phyloP scores from a whole-genome alignment of 306 rosid genomes.

The Corylus avellana region DNA sequence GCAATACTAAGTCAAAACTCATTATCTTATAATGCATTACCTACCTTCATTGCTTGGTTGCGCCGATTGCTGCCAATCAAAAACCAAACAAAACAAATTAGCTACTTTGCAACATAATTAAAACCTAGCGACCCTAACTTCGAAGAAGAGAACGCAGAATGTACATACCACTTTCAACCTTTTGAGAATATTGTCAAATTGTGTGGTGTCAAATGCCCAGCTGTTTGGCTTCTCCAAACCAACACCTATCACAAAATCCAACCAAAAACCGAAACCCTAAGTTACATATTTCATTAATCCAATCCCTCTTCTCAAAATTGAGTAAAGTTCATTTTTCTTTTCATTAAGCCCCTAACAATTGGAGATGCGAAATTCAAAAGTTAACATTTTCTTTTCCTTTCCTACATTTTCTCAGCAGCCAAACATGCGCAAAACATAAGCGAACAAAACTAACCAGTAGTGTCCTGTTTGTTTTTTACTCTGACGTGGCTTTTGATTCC shows the following conservation, averaged over 20 bases:
- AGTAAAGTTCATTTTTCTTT: neutral
- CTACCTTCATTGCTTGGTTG: slow-evolving; percentile 60
- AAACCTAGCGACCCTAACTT: neutral
- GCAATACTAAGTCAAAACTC: neutral
- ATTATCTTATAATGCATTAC: slow-evolving; percentile 32
- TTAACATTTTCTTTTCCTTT: neutral
- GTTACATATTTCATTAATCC: slow-evolving; percentile 6
- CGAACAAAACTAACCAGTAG: slow-evolving; percentile 49
- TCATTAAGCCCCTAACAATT: neutral
- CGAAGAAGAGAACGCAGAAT: neutral
- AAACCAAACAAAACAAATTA: slow-evolving; percentile 1
- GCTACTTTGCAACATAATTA: neutral
- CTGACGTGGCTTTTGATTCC: slow-evolving; percentile 89
- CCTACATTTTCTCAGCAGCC: neutral
- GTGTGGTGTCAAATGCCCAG: slow-evolving; percentile 97
- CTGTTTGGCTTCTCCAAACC: slow-evolving; percentile 83
- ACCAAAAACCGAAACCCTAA: neutral
- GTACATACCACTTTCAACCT: slow-evolving; percentile 85
- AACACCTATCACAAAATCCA: slow-evolving; percentile 47
- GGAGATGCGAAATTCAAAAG: neutral
- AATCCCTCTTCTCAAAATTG: neutral
- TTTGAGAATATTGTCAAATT: slow-evolving; percentile 86
- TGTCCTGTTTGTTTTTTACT: slow-evolving; percentile 85
- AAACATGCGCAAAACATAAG: neutral
- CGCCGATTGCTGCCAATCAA: slow-evolving; percentile 63